Base-by-base conservation (phyloP, 176 grass and related monocot species). In the Tillandsia leiboldiana region DNA sequence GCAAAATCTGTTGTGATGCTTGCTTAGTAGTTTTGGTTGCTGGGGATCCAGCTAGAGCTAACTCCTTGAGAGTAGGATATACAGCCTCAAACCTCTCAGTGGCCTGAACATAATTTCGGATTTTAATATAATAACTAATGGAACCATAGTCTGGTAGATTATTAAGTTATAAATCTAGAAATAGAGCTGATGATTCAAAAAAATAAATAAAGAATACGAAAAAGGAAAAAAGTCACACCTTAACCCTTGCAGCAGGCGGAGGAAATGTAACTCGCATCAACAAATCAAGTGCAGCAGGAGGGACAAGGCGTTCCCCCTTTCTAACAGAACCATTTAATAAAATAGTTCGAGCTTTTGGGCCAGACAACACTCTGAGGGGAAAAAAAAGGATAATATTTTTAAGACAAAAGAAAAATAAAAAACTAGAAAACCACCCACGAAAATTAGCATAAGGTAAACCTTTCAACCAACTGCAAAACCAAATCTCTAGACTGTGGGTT, bases 11-110 rank as follows among this genome's bases (percentile, higher is more conserved):
- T 51, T 78, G 73, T 8, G 95, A 81, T 53, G 87, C 95, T 86
- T 99, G 95, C 52, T 84, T 99, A n/a, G 91, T 91, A 12, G 90
- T 88, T 83, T 94, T 94, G 1, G 95, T 88, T 56, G 81, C 84
- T 65, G 84, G 77, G 27, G 94, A 66, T 68, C 95, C 90, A 59
- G 87, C 70, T 65, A 99, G 84, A 84, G 95, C 84, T 70, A 99
- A 51, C 75, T 90, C 90, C 80, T 91, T 99, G 12, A 99, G 81
- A 80, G 71, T 72, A 33, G 90, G 90, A 63, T 99, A 99, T 29
- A 88, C 82, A 7, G 67, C 72, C 81, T 90, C 90, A 82, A 87
- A 94, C 68, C 95, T 99, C 64, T 99, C 95, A 61, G 90, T 99
- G 70, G 95, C 90, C 94, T 99, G 67, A 52, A 90, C 10, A 72